Evolutionary conservation across 768 basidiomycete genomes (phyloP), one percentile per base, ranked within the genome.

Genomic region (Tricholoma sp.): DNA sequence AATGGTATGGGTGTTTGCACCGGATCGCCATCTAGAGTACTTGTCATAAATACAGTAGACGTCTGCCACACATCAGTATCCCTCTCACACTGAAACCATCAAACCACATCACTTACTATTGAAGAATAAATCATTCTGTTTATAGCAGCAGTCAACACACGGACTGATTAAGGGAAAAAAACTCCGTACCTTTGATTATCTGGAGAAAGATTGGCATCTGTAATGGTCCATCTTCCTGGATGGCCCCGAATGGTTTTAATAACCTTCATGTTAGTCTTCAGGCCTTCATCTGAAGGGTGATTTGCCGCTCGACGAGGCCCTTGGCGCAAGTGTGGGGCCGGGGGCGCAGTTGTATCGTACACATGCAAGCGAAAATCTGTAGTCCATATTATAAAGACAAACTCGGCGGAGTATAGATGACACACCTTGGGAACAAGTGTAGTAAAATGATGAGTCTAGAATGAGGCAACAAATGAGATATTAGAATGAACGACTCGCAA

Each of bases 91-190:
- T 18, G 28, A 1, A 24, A 24, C 47, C 39, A 39, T 50, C 29
- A 1, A 24, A 24, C 47, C 39, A 39, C 48, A 32, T 29, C 12
- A 63, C 80, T 69, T 65, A 90, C 90, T 61, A 98, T 92, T 1
- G 91, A 89, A 3, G 94, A 89, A 70, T 98, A 98, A 53, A 97
- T 92, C 74, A 98, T 86, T 66, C 94, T 94, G 57, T 36, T 24
- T 7, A 17, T 36, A 15, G 3, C 32, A 18, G 36, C 17, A 52
- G 49, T 52, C 55, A 34, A 52, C 31, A 24, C 10, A 20, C 28
- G 11, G 31, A n/a, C 42, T 39, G 13, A 36, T 45, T 15, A 12
- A 34, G 28, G n/a, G 2, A 7, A 20, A 33, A 32, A 45, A 54
- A 60, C 54, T 13, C 60, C 72, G 63, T 65, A 86, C 85, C 89